Percentiles rank a stretch among this genome's conserved stretches.
Evolutionary conservation across 139 green algal genomes (phyloP).

Genomic region (Ettlia oleoabundans): DNA sequence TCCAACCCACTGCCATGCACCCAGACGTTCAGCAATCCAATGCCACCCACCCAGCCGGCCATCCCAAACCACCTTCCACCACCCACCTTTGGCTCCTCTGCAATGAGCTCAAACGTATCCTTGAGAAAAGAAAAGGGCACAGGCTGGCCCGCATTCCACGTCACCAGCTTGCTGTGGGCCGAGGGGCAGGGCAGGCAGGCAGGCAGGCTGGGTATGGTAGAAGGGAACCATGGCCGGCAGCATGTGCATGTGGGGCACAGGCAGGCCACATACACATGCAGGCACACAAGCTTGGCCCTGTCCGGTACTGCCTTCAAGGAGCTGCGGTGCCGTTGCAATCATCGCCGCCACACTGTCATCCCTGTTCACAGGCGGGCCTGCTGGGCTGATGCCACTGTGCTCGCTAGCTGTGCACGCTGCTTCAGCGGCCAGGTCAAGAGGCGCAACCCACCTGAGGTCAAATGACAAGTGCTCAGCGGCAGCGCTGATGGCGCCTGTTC

Average conservation of each 20-base stretch:
- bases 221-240: too few species aligned
- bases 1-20: too few species aligned
- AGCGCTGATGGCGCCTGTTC: constrained; percentile 64
- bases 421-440: too few species aligned
- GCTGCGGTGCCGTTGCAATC: not conserved
- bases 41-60: not conserved
- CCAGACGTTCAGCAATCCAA: too few species aligned
- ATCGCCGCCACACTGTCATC: too few species aligned
- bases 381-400: too few species aligned
- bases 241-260: too few species aligned
- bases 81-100: constrained; percentile 34
- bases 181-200: not conserved
- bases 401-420: too few species aligned
- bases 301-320: too few species aligned
- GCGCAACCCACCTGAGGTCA: constrained; percentile 43
- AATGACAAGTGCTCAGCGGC: constrained; percentile 54
- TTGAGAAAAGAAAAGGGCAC: constrained; percentile 87
- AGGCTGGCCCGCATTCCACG: constrained; percentile 67
- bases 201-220: not conserved
- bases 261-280: too few species aligned
- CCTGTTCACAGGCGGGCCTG: too few species aligned
- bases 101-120: constrained; percentile 79
- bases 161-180: constrained; percentile 35
- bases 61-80: not conserved
- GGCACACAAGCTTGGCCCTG: too few species aligned